These are phyloP conservation scores for Candida tibetensis DNA, from an alignment of 805 yeast genomes.

Conservation along the genomic window DNA sequence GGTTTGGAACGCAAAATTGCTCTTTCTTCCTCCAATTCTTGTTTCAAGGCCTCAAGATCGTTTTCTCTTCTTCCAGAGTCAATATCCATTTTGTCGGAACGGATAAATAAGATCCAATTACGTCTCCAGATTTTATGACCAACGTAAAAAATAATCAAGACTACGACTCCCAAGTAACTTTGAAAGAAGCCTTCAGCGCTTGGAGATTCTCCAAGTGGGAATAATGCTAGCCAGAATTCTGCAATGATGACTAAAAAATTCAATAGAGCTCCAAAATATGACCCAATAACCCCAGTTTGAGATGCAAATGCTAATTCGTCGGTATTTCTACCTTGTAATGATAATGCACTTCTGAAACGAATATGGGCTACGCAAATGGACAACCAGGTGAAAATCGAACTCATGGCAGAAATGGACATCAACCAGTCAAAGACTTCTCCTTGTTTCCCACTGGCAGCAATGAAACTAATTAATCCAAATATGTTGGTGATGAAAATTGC, in stretches of 20 bases:
- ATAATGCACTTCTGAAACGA: slow-evolving; percentile 25
- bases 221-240: slow-evolving; percentile 27
- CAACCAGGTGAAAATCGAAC: slow-evolving; percentile 28
- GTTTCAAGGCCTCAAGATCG: slow-evolving; percentile 23
- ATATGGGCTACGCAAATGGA: slow-evolving; percentile 25
- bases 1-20: slow-evolving; percentile 32
- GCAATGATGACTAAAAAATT: slow-evolving; percentile 22
- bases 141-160: slow-evolving; percentile 21
- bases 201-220: slow-evolving; percentile 23
- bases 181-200: slow-evolving; percentile 23
- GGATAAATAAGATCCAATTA: slow-evolving; percentile 24
- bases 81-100: slow-evolving; percentile 21
- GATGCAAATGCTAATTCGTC: slow-evolving; percentile 23
- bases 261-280: slow-evolving; percentile 21
- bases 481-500: slow-evolving; percentile 50
- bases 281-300: slow-evolving; percentile 25
- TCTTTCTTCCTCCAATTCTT: slow-evolving; percentile 32
- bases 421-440: slow-evolving; percentile 24
- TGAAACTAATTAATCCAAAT: slow-evolving; percentile 61
- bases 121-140: slow-evolving; percentile 28
- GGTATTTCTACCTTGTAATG: slow-evolving; percentile 20
- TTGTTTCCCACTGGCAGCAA: slow-evolving; percentile 41
- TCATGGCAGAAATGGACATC: slow-evolving; percentile 25
- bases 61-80: slow-evolving; percentile 29
- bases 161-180: slow-evolving; percentile 25